Conservation (phyloP, 768 basidiomycete genomes). For the Mycena rebaudengoi region DNA sequence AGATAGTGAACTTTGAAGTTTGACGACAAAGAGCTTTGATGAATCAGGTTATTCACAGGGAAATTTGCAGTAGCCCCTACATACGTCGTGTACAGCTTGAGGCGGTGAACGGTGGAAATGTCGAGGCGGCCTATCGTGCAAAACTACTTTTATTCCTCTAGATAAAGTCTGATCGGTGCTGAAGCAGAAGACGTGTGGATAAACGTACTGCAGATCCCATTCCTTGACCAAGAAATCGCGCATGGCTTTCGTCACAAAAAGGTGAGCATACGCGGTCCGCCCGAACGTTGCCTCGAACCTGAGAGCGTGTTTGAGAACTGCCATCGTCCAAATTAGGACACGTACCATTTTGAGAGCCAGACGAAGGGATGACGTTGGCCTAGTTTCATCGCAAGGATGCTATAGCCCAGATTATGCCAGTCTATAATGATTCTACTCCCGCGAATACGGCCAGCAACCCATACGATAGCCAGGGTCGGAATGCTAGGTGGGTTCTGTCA, state of each 20-base stretch:
- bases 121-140: constrained; percentile 91
- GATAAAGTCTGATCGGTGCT: not conserved
- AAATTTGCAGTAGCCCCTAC: constrained; percentile 14
- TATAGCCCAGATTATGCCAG: constrained; percentile 99
- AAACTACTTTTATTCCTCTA: constrained; percentile 81
- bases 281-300: constrained; percentile 92
- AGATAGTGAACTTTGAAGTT: constrained; percentile 50
- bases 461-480: constrained; percentile 89
- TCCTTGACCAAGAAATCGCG: constrained; percentile 69
- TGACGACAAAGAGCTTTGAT: constrained; percentile 56
- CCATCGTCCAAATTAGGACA: not conserved
- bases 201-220: constrained; percentile 80
- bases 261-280: constrained; percentile 80
- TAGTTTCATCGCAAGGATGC: constrained; percentile 86
- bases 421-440: constrained; percentile 94
- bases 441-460: constrained; percentile 70
- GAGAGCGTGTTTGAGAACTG: not conserved
- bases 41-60: not conserved
- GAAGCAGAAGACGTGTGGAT: not conserved
- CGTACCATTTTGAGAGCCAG: constrained; percentile 77
- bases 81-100: constrained; percentile 80
- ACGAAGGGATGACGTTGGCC: constrained; percentile 76
- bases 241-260: constrained; percentile 95
- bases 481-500: constrained; percentile 94
- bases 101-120: constrained; percentile 80